phyloP scores from a whole-genome alignment of 1,284 basidiomycete genomes.

The Golubevia pallescens region DNA sequence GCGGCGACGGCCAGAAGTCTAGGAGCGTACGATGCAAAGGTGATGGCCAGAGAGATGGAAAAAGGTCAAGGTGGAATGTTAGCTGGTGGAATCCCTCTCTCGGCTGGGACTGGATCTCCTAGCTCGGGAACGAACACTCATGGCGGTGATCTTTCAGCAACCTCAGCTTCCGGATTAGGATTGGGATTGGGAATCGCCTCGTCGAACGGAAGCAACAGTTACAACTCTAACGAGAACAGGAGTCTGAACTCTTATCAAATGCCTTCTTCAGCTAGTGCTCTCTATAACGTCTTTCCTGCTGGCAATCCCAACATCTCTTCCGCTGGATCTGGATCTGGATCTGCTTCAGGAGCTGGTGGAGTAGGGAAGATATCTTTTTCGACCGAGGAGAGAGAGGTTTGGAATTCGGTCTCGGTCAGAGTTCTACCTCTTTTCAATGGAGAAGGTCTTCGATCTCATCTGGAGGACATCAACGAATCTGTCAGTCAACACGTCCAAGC shows the following conservation, averaged over 20 bases:
- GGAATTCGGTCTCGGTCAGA: constrained; percentile 50
- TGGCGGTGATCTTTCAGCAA: constrained; percentile 4
- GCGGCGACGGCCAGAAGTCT: constrained; percentile 24
- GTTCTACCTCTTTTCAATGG: constrained; percentile 51
- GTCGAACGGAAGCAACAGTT: constrained; percentile 1
- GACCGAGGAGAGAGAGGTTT: constrained; percentile 22
- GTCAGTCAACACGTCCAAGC: constrained; percentile 37
- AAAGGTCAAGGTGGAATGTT: no score
- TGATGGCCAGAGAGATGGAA: constrained; percentile 37
- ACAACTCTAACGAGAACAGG: background rate
- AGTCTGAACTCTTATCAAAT: constrained; percentile 8
- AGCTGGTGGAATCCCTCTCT: no score
- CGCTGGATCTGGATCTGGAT: no score
- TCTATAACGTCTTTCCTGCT: constrained; percentile 12
- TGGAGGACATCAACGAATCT: constrained; percentile 46
- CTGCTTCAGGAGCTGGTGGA: no score
- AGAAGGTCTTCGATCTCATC: constrained; percentile 28
- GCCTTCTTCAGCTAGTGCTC: background rate
- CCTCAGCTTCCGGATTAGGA: background rate
- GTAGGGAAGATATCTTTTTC: no score
- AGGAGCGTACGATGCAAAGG: constrained; percentile 20
- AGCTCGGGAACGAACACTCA: constrained; percentile 25
- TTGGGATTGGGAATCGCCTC: constrained; percentile 4
- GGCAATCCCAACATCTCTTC: no score
- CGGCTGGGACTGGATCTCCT: constrained; percentile 27